Conservation (phyloP, 805 yeast genomes). For the Candida broadrunensis region DNA sequence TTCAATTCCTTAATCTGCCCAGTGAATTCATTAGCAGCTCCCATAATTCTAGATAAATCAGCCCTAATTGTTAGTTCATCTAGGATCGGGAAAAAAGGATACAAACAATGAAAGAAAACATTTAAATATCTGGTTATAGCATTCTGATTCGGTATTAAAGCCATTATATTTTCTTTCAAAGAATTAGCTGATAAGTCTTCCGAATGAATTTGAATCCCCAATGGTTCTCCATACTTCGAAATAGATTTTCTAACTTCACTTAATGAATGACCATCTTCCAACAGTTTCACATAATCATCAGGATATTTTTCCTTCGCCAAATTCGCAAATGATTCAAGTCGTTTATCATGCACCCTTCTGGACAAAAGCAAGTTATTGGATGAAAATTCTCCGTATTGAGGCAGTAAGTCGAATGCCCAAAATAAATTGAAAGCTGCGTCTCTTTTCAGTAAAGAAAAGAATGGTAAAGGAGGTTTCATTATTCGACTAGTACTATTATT, state of each 20-base stretch:
- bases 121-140: slow-evolving; percentile 1
- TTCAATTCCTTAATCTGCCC: slow-evolving; percentile 4
- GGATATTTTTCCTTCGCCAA: slow-evolving; percentile 2
- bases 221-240: slow-evolving; percentile 2
- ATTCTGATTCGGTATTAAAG: slow-evolving; percentile 1
- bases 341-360: neutral
- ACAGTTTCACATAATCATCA: slow-evolving; percentile 2
- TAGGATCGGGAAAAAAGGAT: slow-evolving; percentile 12
- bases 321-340: neutral
- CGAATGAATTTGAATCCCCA: slow-evolving; percentile 4
- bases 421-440: slow-evolving; percentile 4
- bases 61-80: slow-evolving; percentile 12
- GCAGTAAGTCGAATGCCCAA: slow-evolving; percentile 1
- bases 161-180: neutral
- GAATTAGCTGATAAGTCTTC: neutral
- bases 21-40: neutral
- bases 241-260: slow-evolving; percentile 1
- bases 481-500: neutral
- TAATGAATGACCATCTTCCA: slow-evolving; percentile 2
- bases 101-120: slow-evolving; percentile 10
- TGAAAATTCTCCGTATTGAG: neutral
- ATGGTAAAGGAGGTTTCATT: slow-evolving; percentile 4
- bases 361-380: neutral
- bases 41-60: slow-evolving; percentile 3
- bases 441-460: slow-evolving; percentile 5